Conservation (phyloP, 495 filamentous ascomycete genomes). For the Daldinia caldariorum region DNA sequence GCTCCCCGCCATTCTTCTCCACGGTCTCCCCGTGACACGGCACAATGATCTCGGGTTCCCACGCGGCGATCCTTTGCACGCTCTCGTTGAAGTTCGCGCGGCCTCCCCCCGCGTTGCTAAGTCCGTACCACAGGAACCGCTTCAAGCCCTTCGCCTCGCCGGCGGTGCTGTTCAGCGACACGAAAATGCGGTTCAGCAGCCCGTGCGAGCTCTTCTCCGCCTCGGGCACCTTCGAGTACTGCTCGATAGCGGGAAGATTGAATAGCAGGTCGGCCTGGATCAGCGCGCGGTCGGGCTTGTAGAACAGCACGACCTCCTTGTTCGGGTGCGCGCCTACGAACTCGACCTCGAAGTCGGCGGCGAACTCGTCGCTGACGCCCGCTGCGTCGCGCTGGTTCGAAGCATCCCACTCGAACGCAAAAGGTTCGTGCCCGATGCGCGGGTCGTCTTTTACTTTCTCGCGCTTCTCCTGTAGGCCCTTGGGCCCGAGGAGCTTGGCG, state of each 20-base stretch:
- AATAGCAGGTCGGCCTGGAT: conserved; percentile 93
- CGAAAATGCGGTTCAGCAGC: conserved; percentile 70
- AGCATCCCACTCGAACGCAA: conserved; percentile 69
- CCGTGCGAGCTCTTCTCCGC: conserved; percentile 65
- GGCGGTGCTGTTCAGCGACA: conserved; percentile 65
- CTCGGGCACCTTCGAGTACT: conserved; percentile 72
- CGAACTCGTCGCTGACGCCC: conserved; percentile 78
- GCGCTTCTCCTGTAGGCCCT: conserved; percentile 88
- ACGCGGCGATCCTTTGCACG: conserved; percentile 71
- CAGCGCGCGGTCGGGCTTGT: conserved; percentile 82
- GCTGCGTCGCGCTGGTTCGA: conserved; percentile 43
- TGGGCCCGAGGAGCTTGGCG: conserved; percentile 82
- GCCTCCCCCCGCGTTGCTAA: conserved; percentile 65
- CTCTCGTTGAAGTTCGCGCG: conserved; percentile 74
- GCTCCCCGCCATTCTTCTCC: conserved; percentile 75
- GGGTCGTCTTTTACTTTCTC: conserved; percentile 61
- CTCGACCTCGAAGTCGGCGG: conserved; percentile 85
- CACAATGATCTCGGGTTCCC: conserved; percentile 89
- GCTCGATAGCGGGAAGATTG: conserved; percentile 88
- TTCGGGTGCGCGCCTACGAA: conserved; percentile 82
- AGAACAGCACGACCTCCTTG: conserved; percentile 86
- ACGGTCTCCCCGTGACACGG: conserved; percentile 96
- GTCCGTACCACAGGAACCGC: conserved; percentile 82
- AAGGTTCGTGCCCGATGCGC: conserved; percentile 74
- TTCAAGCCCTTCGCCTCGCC: conserved; percentile 78